phyloP scores from a whole-genome alignment of 2,329 filamentous ascomycete genomes.

The Pestalotiopsis sp. region DNA sequence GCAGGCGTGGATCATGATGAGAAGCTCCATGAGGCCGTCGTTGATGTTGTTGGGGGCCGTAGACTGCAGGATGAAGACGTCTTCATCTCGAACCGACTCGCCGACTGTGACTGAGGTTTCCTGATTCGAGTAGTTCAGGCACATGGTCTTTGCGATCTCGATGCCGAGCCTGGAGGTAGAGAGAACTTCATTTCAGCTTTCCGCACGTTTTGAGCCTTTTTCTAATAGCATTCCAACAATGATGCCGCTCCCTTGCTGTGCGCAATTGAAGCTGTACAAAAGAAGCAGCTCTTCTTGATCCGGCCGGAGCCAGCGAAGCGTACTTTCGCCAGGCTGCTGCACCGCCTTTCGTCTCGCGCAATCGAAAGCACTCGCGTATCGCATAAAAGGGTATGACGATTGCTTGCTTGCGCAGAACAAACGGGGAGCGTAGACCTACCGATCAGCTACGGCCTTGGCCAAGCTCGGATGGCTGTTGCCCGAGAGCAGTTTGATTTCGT shows the following conservation, averaged over 20 bases:
- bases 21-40: constrained; percentile 94
- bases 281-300: background rate
- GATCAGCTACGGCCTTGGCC: constrained; percentile 39
- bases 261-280: background rate
- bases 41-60: constrained; percentile 96
- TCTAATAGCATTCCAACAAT: background rate
- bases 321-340: background rate
- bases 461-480: constrained; percentile 42
- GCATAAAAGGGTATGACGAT: background rate
- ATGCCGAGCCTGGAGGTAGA: constrained; percentile 65
- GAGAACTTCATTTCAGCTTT: constrained; percentile 14
- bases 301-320: no score
- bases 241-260: background rate
- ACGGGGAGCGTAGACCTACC: constrained; percentile 28
- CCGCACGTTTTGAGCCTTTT: background rate
- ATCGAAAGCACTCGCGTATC: background rate
- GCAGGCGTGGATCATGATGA: constrained; percentile 98
- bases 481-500: constrained; percentile 44
- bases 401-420: background rate
- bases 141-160: constrained; percentile 77
- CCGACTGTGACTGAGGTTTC: constrained; percentile 92
- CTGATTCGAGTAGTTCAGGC: constrained; percentile 84
- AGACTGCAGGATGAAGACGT: constrained; percentile 97
- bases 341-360: background rate
- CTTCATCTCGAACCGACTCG: constrained; percentile 94